These are phyloP conservation scores for Russula sp. DNA, from an alignment of 768 basidiomycete species.

Conservation along the genomic window DNA sequence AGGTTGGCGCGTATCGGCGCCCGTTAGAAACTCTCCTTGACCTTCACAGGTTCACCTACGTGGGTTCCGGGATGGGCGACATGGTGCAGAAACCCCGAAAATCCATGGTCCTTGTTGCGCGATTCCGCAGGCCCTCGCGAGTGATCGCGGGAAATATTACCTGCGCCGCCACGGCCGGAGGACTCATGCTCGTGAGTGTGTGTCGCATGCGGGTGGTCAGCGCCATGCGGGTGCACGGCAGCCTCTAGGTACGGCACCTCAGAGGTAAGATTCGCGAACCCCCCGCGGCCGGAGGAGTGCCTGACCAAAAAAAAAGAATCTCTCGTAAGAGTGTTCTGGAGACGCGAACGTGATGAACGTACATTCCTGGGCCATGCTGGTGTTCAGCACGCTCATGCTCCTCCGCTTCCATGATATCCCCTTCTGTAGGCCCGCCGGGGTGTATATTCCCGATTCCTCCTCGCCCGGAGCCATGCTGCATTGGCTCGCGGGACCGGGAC, in stretches of 20 bases:
- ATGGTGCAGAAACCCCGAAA: slow-evolving; percentile 23
- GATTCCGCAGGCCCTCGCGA: slow-evolving; percentile 30
- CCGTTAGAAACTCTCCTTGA: background rate
- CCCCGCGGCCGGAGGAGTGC: slow-evolving; percentile 66
- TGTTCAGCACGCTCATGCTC: slow-evolving; percentile 36
- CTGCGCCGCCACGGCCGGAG: slow-evolving; percentile 55
- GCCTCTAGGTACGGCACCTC: slow-evolving; percentile 26
- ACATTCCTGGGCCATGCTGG: slow-evolving; percentile 34
- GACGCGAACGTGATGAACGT: slow-evolving; percentile 24
- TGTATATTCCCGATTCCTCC: slow-evolving; percentile 60
- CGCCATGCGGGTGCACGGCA: slow-evolving; percentile 9
- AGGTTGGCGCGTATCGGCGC: background rate
- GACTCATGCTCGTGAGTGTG: slow-evolving; percentile 33
- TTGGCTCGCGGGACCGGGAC: slow-evolving; percentile 43
- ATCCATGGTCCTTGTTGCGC: background rate
- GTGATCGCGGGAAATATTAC: slow-evolving; percentile 45
- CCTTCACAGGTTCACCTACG: background rate
- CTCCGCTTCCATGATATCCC: slow-evolving; percentile 29
- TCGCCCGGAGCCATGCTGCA: slow-evolving; percentile 48
- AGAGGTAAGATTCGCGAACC: slow-evolving; percentile 51
- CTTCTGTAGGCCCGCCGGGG: slow-evolving; percentile 27
- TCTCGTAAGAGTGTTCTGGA: background rate
- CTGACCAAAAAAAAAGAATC: slow-evolving; percentile 25
- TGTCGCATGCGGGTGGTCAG: slow-evolving; percentile 3
- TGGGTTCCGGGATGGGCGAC: background rate